These are phyloP conservation scores for Coemansia sp. DNA, from an alignment of 192 early-diverging fungal species.

Conservation along the genomic window DNA sequence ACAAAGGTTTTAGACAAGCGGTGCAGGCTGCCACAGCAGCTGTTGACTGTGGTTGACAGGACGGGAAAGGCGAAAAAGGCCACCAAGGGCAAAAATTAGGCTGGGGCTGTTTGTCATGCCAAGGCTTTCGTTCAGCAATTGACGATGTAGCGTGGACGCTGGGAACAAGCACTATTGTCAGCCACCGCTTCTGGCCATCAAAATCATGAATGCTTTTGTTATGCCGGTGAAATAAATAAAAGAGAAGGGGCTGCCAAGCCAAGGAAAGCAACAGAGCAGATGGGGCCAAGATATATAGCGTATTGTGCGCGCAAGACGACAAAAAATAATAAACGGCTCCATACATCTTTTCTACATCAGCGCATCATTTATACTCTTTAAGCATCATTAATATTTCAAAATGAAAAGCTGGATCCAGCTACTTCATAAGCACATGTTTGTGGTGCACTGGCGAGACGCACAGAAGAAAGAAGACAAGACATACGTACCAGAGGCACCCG, in stretches of 20 bases:
- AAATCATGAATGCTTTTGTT: too few relatives aligned
- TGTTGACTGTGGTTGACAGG: constrained; percentile 36
- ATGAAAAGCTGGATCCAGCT: constrained; percentile 14
- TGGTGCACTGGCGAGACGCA: constrained; percentile 4
- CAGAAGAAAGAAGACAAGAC: background rate
- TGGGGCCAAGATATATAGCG: background rate
- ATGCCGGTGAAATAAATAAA: too few relatives aligned
- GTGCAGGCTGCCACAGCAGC: constrained; percentile 25
- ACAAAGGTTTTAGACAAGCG: constrained; percentile 35
- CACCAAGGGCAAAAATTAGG: background rate
- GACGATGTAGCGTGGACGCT: too few relatives aligned
- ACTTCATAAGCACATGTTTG: constrained; percentile 9
- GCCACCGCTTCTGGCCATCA: background rate
- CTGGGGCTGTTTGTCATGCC: too few relatives aligned
- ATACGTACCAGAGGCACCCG: background rate
- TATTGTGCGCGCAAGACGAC: background rate
- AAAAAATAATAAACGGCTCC: background rate
- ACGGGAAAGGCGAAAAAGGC: constrained; percentile 45
- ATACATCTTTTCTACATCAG: background rate
- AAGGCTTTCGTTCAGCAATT: too few relatives aligned
- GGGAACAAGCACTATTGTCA: constrained; percentile 15
- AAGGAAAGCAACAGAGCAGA: background rate
- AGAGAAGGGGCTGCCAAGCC: background rate
- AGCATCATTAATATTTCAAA: background rate
- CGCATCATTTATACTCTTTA: background rate